A percentile compares a stretch with the other conserved stretches of the same genome.
Evolutionary conservation across 495 filamentous ascomycete genomes (phyloP).

Genomic region (Lasiosphaeria ovina): DNA sequence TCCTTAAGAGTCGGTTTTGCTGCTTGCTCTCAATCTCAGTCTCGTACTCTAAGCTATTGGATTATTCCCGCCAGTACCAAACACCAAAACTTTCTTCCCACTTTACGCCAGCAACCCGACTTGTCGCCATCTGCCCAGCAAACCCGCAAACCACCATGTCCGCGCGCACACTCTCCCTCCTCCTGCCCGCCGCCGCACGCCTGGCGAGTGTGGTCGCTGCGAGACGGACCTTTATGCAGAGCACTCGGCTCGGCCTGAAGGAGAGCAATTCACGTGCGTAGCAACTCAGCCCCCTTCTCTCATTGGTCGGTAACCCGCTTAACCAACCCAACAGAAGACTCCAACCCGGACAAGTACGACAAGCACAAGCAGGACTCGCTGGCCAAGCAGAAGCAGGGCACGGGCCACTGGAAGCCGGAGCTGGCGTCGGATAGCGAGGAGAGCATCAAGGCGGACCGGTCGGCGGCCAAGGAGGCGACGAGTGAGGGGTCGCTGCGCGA

Average conservation of each 20-base stretch:
- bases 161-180: neutral
- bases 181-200: slow-evolving; percentile 2
- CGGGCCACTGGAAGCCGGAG: slow-evolving; percentile 77
- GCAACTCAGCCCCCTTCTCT: neutral
- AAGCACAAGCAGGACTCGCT: slow-evolving; percentile 70
- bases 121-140: too few species aligned
- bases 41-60: too few species aligned
- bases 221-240: slow-evolving; percentile 13
- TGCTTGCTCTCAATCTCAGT: too few species aligned
- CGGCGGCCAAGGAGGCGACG: slow-evolving; percentile 14
- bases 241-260: slow-evolving; percentile 15
- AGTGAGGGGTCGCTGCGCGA: slow-evolving; percentile 33
- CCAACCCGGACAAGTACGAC: slow-evolving; percentile 51
- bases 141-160: neutral
- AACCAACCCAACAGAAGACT: slow-evolving; percentile 21
- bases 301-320: too few species aligned
- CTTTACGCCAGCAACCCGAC: too few species aligned
- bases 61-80: too few species aligned
- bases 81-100: too few species aligned
- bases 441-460: slow-evolving; percentile 58
- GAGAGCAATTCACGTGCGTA: slow-evolving; percentile 23
- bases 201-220: neutral
- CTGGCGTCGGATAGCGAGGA: slow-evolving; percentile 80
- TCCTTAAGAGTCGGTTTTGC: too few species aligned
- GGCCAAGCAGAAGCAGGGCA: slow-evolving; percentile 67